Base-by-base conservation (phyloP, 1,284 basidiomycete genomes). In the Tremellales sp. region DNA sequence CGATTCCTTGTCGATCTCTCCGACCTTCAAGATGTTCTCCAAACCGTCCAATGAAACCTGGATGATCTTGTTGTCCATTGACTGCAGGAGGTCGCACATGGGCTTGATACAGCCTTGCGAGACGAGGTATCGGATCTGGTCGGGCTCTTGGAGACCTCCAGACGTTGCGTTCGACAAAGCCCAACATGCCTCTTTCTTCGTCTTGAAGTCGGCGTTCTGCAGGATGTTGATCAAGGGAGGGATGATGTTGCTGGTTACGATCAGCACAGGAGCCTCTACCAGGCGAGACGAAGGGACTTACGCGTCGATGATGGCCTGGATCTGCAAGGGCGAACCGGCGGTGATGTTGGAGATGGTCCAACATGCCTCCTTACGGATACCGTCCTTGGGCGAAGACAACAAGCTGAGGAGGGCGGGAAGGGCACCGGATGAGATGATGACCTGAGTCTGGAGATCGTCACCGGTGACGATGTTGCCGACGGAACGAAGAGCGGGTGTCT, bases 51-150 rank as follows among this genome's bases (percentile, higher is more conserved):
- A 83, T n/a, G 80, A 79, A 21, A 75, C 73, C 77, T 98, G 96
- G 64, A 99, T 99, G 67, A 98, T 97, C 80, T 98, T 98, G 83
- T 98, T 98, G 78, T 99, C 96, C 89, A 97, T 93, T 78, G 91
- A 93, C 40, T 84, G 86, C 48, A 99, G 80, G 40, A 99, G 79
- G 68, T 98, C 94, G 71, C 96, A 98, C 46, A 99, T 80, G 21
- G 96, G 96, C 77, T 97, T 97, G 78, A 98, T 97, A 79, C 93
- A 97, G 40, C 96, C 96, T 73, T 98, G 94, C 24, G 83, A 81
- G 54, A 99, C 96, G 51, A 99, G 87, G 76, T 98, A 99, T 48
- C 96, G 89, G 66, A 99, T 98, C 76, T 98, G 96, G 42, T 85
- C 79, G 43, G 96, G 96, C 72, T 99, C 92, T 65, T 96, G 91